Conservation (phyloP, 768 basidiomycete species). For the Baorangia bicolor region DNA sequence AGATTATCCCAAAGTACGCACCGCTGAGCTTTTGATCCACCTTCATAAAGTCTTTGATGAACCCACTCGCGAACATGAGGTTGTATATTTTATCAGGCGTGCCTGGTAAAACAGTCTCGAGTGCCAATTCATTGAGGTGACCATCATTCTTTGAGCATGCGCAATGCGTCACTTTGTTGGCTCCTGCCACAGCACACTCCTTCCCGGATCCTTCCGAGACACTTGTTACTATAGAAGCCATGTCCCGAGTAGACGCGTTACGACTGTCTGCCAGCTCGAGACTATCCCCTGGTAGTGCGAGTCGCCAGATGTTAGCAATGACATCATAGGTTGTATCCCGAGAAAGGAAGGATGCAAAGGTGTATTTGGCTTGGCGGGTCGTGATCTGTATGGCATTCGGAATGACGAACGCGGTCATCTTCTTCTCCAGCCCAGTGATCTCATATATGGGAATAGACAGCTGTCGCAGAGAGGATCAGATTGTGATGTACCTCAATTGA, state of each 20-base stretch:
- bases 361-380: constrained; percentile 81
- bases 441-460: constrained; percentile 87
- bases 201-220: constrained; percentile 17
- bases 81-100: constrained; percentile 95
- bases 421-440: constrained; percentile 86
- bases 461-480: constrained; percentile 40
- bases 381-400: constrained; percentile 94
- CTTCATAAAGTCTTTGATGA: constrained; percentile 91
- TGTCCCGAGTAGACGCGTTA: constrained; percentile 17
- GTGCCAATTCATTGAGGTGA: constrained; percentile 70
- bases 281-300: constrained; percentile 69
- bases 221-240: constrained; percentile 16
- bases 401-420: constrained; percentile 97
- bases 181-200: constrained; percentile 7
- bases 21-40: constrained; percentile 87
- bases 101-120: constrained; percentile 81
- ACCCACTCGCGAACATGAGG: constrained; percentile 93
- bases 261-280: constrained; percentile 28
- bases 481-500: background rate
- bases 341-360: constrained; percentile 94
- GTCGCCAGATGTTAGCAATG: constrained; percentile 93
- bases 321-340: constrained; percentile 97
- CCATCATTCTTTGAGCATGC: constrained; percentile 65
- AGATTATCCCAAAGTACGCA: constrained; percentile 36
- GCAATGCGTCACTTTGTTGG: constrained; percentile 66